phyloP scores from a whole-genome alignment of 306 rosid species.

The Crotalaria pallida region DNA sequence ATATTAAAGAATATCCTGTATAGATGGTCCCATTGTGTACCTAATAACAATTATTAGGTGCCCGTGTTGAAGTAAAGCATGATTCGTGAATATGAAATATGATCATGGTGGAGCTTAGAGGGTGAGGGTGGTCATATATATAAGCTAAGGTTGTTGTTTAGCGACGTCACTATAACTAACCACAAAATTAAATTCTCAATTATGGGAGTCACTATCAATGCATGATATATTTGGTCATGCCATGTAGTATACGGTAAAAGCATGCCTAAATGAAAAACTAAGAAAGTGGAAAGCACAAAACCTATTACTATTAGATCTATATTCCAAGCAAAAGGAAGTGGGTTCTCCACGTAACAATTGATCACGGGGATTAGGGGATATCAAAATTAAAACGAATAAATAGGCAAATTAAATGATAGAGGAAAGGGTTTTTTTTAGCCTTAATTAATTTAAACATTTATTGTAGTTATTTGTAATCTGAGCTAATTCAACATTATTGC shows the following conservation, averaged over 20 bases:
- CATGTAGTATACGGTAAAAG: constrained; percentile 24
- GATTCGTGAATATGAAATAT: constrained; percentile 13
- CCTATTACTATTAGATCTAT: constrained; percentile 22
- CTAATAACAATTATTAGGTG: constrained; percentile 44
- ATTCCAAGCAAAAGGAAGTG: constrained; percentile 35
- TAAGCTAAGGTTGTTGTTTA: constrained; percentile 38
- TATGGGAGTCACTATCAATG: constrained; percentile 34
- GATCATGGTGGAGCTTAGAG: constrained; percentile 51
- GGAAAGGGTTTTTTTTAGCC: not conserved
- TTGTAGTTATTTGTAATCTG: too few relatives aligned
- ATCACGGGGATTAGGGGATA: constrained; percentile 15
- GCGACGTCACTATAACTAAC: constrained; percentile 33
- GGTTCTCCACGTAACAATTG: constrained; percentile 38
- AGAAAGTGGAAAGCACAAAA: constrained; percentile 30
- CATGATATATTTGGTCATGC: constrained; percentile 25
- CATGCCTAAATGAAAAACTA: constrained; percentile 22
- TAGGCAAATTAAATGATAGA: constrained; percentile 21
- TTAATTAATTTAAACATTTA: too few relatives aligned
- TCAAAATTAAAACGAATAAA: constrained; percentile 19
- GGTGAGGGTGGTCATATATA: constrained; percentile 37
- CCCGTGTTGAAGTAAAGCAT: constrained; percentile 30
- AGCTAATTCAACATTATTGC: too few relatives aligned
- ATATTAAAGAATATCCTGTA: constrained; percentile 33
- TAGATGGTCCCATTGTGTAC: constrained; percentile 53
- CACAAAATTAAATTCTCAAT: constrained; percentile 20